Evolutionary conservation across 1,284 basidiomycete species (phyloP), one percentile per base, ranked within the genome.

Genomic region (Ganoderma lucidum): DNA sequence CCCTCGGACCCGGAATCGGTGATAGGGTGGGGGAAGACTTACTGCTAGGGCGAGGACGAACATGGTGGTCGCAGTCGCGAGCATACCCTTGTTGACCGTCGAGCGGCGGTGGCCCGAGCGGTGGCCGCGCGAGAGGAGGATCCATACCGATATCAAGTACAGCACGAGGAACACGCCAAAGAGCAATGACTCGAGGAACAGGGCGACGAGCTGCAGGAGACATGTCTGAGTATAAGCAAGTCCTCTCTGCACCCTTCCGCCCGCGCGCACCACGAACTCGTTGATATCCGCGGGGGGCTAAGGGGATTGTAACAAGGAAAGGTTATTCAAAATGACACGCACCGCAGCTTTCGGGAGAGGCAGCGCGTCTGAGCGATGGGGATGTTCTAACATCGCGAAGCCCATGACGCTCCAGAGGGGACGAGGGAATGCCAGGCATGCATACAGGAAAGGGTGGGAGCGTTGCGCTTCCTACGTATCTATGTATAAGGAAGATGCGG

Each of bases 141-240:
- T 70, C 71, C 71, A 72, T 66, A 72, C 58, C 14, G 71, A 66
- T 28, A 72, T 72, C 51, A n/a, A 45, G 62, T 65, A 72, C 10
- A 72, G 66, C 56, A 72, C 64, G 35, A 61, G 17, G 30, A 72
- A 72, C 2, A 41, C 55, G 39, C 71, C 71, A 48, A 67, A 69
- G 10, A 72, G 64, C 1, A 70, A 58, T 1, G 71, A 63, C 63
- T 72, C 71, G 6, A 67, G 9, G 44, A 70, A 68, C 2, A 72
- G 55, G 2, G 66, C 42, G 9, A 70, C 37, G 58, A 72, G 51
- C 71, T 72, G 12, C 14, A 23, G 3, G 12, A 9, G 17, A 45
- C 0, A n/a, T 23, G 30, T 28, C 42, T 56, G 45, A 56, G 62
- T 37, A 44, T 19, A 12, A 44, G n/a, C 19, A 48, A 23, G 8